Conservation (phyloP, 2,329 filamentous ascomycete species). For the Verticillium albo-atrum region DNA sequence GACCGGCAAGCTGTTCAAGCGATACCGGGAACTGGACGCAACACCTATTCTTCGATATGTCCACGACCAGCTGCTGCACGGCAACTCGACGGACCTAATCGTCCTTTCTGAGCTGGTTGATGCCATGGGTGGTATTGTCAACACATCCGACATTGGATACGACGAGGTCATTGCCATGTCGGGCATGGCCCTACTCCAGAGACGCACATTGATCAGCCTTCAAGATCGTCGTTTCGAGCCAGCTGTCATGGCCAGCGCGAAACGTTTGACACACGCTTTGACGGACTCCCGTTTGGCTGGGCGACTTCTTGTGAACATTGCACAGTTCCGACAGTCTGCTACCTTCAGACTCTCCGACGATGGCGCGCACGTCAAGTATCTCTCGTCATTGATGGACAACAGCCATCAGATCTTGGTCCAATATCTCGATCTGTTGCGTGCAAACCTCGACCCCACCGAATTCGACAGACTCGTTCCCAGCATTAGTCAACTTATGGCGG, state of each 20-base stretch:
- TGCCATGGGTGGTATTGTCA: constrained; percentile 90
- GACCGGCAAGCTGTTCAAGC: constrained; percentile 82
- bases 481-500: constrained; percentile 66
- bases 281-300: constrained; percentile 74
- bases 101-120: constrained; percentile 86
- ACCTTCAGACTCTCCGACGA: constrained; percentile 68
- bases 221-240: constrained; percentile 79
- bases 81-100: constrained; percentile 86
- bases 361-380: constrained; percentile 79
- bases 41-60: constrained; percentile 87
- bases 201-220: constrained; percentile 74
- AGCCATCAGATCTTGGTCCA: constrained; percentile 81
- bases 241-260: constrained; percentile 57
- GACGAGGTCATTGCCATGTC: constrained; percentile 83
- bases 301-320: constrained; percentile 81
- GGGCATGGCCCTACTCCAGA: constrained; percentile 73
- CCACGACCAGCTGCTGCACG: constrained; percentile 72
- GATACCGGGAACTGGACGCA: constrained; percentile 79
- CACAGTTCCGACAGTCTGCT: constrained; percentile 85
- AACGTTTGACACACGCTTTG: constrained; percentile 74
- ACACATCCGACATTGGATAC: constrained; percentile 84
- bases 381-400: constrained; percentile 86
- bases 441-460: constrained; percentile 68
- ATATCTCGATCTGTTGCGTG: constrained; percentile 84
- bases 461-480: constrained; percentile 78